Conservation (phyloP, 148 eudicot species). For the Vaccinium darrowii region DNA sequence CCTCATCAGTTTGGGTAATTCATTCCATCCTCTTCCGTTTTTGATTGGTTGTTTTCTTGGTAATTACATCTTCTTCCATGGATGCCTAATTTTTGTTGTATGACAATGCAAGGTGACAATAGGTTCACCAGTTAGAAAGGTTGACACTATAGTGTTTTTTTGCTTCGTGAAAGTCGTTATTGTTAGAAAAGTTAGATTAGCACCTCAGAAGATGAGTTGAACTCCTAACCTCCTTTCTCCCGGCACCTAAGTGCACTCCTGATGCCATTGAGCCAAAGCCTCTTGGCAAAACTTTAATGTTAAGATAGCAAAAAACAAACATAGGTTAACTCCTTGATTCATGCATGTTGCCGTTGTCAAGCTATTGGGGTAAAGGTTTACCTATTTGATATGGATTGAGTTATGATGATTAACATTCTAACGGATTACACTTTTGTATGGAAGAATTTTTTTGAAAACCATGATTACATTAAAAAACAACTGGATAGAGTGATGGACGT, state of each 20-base stretch:
- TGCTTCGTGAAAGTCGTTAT: too few relatives aligned
- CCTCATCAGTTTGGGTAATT: constrained; percentile 79
- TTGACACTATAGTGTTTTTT: neutral
- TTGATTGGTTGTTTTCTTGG: neutral
- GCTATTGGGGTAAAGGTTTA: constrained; percentile 1
- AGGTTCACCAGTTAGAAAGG: neutral
- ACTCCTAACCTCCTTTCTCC: too few relatives aligned
- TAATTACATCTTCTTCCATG: neutral
- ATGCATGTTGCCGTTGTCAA: neutral
- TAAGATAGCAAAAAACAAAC: too few relatives aligned
- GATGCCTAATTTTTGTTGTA: neutral
- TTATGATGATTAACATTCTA: neutral
- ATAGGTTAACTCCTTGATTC: neutral
- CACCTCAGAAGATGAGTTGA: too few relatives aligned
- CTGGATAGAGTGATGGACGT: too few relatives aligned
- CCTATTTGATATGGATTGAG: neutral
- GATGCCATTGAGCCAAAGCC: too few relatives aligned
- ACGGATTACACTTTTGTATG: too few relatives aligned
- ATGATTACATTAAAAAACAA: too few relatives aligned
- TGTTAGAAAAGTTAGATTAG: too few relatives aligned
- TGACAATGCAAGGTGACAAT: neutral
- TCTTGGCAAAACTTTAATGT: too few relatives aligned
- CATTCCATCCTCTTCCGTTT: neutral
- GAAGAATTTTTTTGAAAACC: too few relatives aligned
- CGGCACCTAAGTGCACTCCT: too few relatives aligned